A percentile compares a stretch with the other conserved stretches of the same genome.
Conservation (phyloP, 2,329 filamentous ascomycete genomes). For the Juglanconis oblonga region DNA sequence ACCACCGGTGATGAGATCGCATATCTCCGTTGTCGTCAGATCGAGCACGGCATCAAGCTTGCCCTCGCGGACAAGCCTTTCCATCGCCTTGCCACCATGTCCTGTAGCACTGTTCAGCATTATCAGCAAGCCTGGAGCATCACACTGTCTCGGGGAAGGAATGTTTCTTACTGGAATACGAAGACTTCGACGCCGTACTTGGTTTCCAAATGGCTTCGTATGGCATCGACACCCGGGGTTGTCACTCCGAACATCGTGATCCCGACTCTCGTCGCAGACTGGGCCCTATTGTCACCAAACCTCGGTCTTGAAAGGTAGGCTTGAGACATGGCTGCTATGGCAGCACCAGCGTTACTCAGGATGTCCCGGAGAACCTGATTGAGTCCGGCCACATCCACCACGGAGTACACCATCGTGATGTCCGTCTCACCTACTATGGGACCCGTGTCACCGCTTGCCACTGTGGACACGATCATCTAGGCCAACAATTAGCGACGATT, state of each 20-base stretch:
- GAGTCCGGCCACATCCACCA: constrained; percentile 67
- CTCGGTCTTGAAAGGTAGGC: constrained; percentile 33
- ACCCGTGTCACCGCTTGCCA: constrained; percentile 64
- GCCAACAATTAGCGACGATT: neutral
- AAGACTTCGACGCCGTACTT: constrained; percentile 52
- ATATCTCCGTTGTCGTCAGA: constrained; percentile 69
- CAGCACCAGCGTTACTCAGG: constrained; percentile 60
- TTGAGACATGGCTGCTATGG: constrained; percentile 56
- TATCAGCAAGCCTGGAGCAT: neutral
- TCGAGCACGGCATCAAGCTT: constrained; percentile 66
- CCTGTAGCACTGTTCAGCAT: constrained; percentile 57
- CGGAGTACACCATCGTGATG: constrained; percentile 67
- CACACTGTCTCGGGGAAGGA: neutral
- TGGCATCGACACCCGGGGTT: constrained; percentile 59
- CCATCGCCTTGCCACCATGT: constrained; percentile 66
- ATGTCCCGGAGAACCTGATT: constrained; percentile 58
- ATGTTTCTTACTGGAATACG: constrained; percentile 43
- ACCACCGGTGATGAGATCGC: constrained; percentile 61
- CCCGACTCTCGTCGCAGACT: constrained; percentile 46
- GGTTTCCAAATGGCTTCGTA: constrained; percentile 48
- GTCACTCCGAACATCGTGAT: constrained; percentile 77
- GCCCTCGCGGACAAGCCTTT: constrained; percentile 55
- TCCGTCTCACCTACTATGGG: constrained; percentile 67
- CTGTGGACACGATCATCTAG: constrained; percentile 65
- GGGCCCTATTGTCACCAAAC: neutral